Evolutionary conservation across 768 basidiomycete genomes (phyloP).

Genomic region (Termitomyces sp.): DNA sequence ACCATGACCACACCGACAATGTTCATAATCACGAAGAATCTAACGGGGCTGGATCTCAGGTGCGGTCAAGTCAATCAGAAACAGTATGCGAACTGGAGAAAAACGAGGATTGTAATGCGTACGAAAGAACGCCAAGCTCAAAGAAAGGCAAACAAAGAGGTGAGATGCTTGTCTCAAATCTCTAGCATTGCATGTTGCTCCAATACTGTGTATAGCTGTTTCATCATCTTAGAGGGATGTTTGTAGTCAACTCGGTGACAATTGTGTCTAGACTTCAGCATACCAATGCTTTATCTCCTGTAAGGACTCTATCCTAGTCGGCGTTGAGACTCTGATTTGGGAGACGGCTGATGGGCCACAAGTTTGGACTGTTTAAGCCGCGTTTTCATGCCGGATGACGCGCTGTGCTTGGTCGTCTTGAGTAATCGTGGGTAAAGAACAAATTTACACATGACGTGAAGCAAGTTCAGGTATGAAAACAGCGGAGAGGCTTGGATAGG

Average conservation of each 20-base stretch:
- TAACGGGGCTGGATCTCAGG: constrained; percentile 8
- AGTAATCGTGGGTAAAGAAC: not conserved
- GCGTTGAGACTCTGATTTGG: not conserved
- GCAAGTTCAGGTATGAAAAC: not conserved
- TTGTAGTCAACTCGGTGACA: not conserved
- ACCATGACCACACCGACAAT: constrained; percentile 5
- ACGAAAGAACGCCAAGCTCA: constrained; percentile 34
- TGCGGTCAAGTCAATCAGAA: constrained; percentile 10
- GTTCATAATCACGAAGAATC: not conserved
- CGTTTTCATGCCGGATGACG: not conserved
- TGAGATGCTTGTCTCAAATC: constrained; percentile 9
- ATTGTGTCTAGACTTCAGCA: not conserved
- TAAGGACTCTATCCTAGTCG: not conserved
- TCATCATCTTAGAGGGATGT: not conserved
- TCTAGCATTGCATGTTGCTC: not conserved
- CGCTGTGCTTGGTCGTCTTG: not conserved
- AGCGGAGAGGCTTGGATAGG: not conserved
- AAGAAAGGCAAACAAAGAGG: constrained; percentile 33
- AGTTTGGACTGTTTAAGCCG: not conserved
- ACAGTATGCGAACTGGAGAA: constrained; percentile 19
- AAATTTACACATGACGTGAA: too few relatives aligned
- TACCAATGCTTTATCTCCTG: not conserved
- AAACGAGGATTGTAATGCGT: constrained; percentile 38
- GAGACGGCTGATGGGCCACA: not conserved
- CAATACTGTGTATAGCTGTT: not conserved